Evolutionary conservation across 2,329 filamentous ascomycete genomes (phyloP), one percentile per base, ranked within the genome.

Genomic region (Botrytis tulipae): DNA sequence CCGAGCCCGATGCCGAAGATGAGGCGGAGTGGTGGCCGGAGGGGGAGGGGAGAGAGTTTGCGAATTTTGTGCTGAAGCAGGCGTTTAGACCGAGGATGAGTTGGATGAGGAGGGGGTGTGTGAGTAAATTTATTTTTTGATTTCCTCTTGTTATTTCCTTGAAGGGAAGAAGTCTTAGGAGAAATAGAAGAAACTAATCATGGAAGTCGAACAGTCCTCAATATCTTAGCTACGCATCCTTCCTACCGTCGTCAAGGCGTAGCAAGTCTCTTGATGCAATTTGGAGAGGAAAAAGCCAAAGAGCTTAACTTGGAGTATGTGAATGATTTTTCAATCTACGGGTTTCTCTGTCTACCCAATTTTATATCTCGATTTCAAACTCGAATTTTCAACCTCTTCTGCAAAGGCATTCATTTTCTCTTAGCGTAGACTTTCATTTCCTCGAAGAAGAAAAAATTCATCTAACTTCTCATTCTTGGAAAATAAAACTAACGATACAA

Each of bases 141-240:
- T 32, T 3, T 4, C 59, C 35, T 57, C 14, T 32, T 22, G n/a
- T 44, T 59, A 9, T 18, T 44, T 32, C 18, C 4, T 20, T 20
- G 18, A 20, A 10, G 7, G 44, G 3, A 46, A 3, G 9, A 48
- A 9, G 4, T 59, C 18, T 0, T 42, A 22, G 10, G 6, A 32
- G 22, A 22, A 44, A 32, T 70, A 12, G 2, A 6, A 42, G 1
- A 5, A 46, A 29, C 8, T 70, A 42, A 59, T 40, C 37, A 44
- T 25, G 18, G 29, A 32, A 8, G 35, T 25, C n/a, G 22, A 42
- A 14, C 12, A 70, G 67, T 70, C 37, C 67, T 35, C 14, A 60
- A 70, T 10, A 70, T 70, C 8, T 22, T 70, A 60, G 35, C 48
- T 35, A 70, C 67, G 8, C 67, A 70, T 60, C 67, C 67, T 16